Percentiles rank a stretch among this genome's conserved stretches.
Evolutionary conservation across 1,139 yeast species (phyloP).

Genomic region (Kurtzmaniella quercitrusa): DNA sequence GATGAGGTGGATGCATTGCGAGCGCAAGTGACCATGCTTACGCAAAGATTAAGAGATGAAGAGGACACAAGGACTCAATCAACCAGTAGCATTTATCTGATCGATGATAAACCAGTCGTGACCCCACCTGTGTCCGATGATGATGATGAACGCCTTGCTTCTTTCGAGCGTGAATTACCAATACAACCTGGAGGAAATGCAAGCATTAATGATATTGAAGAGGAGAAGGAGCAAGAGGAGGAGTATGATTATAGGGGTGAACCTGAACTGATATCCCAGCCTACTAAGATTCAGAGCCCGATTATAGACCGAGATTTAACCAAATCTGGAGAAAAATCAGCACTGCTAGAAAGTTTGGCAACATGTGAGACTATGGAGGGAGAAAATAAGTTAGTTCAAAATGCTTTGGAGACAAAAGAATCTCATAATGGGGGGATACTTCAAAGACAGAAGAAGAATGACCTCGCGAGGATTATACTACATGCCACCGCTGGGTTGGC

Average conservation of each 20-base stretch:
- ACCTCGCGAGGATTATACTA: not conserved
- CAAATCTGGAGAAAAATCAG: not conserved
- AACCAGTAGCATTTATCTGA: not conserved
- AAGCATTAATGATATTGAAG: not conserved
- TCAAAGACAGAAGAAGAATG: not conserved
- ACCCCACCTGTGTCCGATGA: slow-evolving; percentile 22
- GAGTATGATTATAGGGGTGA: too few species aligned
- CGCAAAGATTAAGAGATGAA: slow-evolving; percentile 9
- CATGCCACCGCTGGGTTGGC: slow-evolving; percentile 1
- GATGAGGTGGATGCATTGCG: slow-evolving; percentile 15
- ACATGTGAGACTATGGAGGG: not conserved
- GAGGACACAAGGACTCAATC: not conserved
- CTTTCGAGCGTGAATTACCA: not conserved
- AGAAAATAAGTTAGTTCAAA: not conserved
- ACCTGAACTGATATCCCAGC: too few species aligned
- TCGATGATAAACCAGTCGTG: slow-evolving; percentile 12
- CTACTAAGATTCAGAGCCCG: too few species aligned
- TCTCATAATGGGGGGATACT: not conserved
- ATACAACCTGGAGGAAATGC: not conserved
- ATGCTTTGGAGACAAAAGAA: not conserved
- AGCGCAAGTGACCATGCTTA: slow-evolving; percentile 17
- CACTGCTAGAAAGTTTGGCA: not conserved
- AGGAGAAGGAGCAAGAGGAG: not conserved
- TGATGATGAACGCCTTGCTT: slow-evolving; percentile 8
- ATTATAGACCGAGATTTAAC: not conserved